Evolutionary conservation across 2,329 filamentous ascomycete genomes (phyloP).

Genomic region (Aspergillus brasiliensis): DNA sequence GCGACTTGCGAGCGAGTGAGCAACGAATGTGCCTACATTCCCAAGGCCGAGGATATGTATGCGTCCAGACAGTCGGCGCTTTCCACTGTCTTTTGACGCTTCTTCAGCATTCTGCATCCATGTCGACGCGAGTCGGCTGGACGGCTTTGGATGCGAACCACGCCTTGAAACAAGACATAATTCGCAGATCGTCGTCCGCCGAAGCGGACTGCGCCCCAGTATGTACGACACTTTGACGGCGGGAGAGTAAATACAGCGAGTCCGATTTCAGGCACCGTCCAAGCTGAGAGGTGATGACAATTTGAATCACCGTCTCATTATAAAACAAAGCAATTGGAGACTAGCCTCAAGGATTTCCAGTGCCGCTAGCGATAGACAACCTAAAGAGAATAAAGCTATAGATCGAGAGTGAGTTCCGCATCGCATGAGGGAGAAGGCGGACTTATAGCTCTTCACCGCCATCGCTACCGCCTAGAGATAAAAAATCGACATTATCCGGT

Average conservation of each 20-base stretch:
- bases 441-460: slow-evolving; percentile 19
- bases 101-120: slow-evolving; percentile 33
- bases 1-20: slow-evolving; percentile 68
- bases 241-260: background rate
- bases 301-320: background rate
- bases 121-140: slow-evolving; percentile 26
- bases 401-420: background rate
- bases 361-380: too few relatives aligned
- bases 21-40: slow-evolving; percentile 75
- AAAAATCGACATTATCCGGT: slow-evolving; percentile 20
- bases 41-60: slow-evolving; percentile 72
- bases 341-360: background rate
- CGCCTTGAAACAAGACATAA: slow-evolving; percentile 11
- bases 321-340: background rate
- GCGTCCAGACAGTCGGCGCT: slow-evolving; percentile 33
- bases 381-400: background rate
- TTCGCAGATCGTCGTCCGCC: slow-evolving; percentile 29
- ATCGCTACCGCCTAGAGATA: slow-evolving; percentile 23
- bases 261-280: background rate
- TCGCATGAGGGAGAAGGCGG: background rate
- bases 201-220: slow-evolving; percentile 35
- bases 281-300: background rate
- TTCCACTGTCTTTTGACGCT: slow-evolving; percentile 20
- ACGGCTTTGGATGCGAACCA: background rate
- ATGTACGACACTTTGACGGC: slow-evolving; percentile 40